Base-by-base conservation (phyloP, 2,329 filamentous ascomycete genomes). In the Xylaria sp. region DNA sequence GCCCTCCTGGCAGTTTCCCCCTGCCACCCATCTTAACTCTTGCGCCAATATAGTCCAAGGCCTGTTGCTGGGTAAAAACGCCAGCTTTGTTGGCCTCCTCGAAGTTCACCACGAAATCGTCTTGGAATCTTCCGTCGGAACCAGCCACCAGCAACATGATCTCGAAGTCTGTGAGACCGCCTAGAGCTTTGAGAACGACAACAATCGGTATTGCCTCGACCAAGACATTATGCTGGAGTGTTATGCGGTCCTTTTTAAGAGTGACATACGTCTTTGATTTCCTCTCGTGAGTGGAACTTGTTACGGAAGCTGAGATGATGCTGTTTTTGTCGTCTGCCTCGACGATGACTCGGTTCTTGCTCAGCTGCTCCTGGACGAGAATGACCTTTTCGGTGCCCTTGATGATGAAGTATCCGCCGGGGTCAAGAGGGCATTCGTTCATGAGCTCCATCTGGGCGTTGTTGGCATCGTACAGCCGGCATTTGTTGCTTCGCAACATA, bases 361-460 rank as follows among this genome's bases (percentile, higher is more conserved):
- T 99, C 69, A 99, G 78, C 75, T 99, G 94, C 70, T 99, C 95
- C 73, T 99, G 94, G 13, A 99, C 95, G 40, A 99, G 78, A 68
- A 99, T 99, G 64, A 99, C 94, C 78, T 99, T 99, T 72, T 99
- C 94, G 18, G 95, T 97, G 43, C 94, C 94, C 66, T 93, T 91
- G 62, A 97, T 92, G 67, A 99, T 94, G 68, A 99, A 99, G 72
- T 99, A 99, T 48, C 94, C 94, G 59, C 94, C 94, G 1, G 95
- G 94, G 69, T 99, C 94, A 39, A 99, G 79, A 13, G 94, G 91
- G 67, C 94, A 99, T 75, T 99, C 94, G 67, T 96, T 94, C 80
- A 97, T 88, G 44, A 87, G 76, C 56, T 91, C 91, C 92, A 97
- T 96, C 67, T 96, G 83, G 16, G 86, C 81, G 62, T 97, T 94